Percentiles rank a stretch among this genome's conserved stretches.
These are phyloP conservation scores for Phytophthora hybrid DNA, from an alignment of 352 stramenopile species.

Conservation along the genomic window DNA sequence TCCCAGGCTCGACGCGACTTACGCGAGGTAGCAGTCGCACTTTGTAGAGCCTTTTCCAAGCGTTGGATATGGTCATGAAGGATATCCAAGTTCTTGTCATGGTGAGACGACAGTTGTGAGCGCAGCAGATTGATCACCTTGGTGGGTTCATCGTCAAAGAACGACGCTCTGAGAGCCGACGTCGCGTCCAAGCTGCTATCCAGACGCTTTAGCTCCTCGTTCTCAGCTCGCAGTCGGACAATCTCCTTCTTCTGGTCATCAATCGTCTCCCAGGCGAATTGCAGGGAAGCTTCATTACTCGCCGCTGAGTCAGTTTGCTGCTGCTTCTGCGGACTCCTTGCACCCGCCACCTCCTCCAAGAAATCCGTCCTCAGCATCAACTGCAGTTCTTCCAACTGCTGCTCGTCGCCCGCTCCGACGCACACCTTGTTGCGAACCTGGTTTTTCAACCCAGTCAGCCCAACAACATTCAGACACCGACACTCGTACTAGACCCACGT, in stretches of 20 bases:
- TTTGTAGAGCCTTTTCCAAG: conserved; percentile 52
- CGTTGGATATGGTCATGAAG: conserved; percentile 68
- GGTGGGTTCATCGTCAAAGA: conserved; percentile 48
- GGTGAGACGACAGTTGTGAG: conserved; percentile 60
- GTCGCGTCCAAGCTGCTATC: conserved; percentile 7
- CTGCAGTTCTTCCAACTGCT: conserved; percentile 66
- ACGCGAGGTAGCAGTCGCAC: conserved; percentile 13
- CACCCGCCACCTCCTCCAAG: conserved; percentile 51
- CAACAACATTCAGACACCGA: conserved; percentile 6
- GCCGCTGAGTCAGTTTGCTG: conserved; percentile 39
- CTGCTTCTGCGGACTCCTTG: conserved; percentile 38
- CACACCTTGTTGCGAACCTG: conserved; percentile 55
- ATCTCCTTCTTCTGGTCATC: conserved; percentile 79
- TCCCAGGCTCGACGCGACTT: conserved; percentile 31
- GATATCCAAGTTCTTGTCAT: conserved; percentile 59
- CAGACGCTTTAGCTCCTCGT: conserved; percentile 47
- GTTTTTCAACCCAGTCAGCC: conserved; percentile 16
- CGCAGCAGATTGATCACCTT: conserved; percentile 61
- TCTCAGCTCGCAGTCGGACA: conserved; percentile 63
- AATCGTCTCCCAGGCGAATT: conserved; percentile 82
- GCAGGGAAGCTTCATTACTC: conserved; percentile 67
- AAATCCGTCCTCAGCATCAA: conserved; percentile 59
- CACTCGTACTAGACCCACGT: conserved; percentile 6
- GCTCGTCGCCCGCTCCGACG: conserved; percentile 55
- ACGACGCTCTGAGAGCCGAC: conserved; percentile 4